phyloP scores from a whole-genome alignment of 176 grass and related monocot genomes.

The Eleusine coracana region DNA sequence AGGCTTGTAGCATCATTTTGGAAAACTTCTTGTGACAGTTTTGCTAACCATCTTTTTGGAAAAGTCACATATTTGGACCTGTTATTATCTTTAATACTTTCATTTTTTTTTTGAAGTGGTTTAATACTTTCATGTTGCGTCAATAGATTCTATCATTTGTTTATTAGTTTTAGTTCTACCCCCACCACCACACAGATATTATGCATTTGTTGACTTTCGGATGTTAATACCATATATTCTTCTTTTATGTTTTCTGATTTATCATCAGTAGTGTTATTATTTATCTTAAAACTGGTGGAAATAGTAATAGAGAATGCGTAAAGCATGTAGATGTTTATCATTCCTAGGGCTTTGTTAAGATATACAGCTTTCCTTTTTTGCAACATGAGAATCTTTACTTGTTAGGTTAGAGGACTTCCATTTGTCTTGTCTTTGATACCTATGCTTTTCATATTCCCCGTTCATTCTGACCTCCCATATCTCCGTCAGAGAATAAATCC shows the following conservation, averaged over 20 bases:
- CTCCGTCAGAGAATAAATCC: slow-evolving; percentile 51
- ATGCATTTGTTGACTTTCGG: not conserved
- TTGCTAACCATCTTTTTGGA: not conserved
- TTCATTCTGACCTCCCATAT: slow-evolving; percentile 26
- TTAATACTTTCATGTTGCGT: not conserved
- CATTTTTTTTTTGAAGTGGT: not conserved
- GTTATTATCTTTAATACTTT: not conserved
- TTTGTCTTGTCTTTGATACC: slow-evolving; percentile 45
- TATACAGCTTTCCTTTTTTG: slow-evolving; percentile 46
- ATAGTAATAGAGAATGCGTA: slow-evolving; percentile 30
- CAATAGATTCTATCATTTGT: not conserved
- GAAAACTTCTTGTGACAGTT: not conserved
- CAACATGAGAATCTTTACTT: slow-evolving; percentile 48
- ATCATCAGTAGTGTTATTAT: not conserved
- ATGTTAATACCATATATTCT: not conserved
- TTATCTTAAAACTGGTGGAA: slow-evolving; percentile 19
- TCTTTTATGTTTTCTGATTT: slow-evolving; percentile 31
- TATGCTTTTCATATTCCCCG: slow-evolving; percentile 47
- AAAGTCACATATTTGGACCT: not conserved
- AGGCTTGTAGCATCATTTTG: not conserved
- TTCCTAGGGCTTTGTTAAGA: slow-evolving; percentile 33
- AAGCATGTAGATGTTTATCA: slow-evolving; percentile 31
- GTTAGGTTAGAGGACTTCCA: slow-evolving; percentile 41
- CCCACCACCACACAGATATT: not conserved
- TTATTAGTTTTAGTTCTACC: not conserved